Conservation (phyloP, 768 basidiomycete species). For the Suillus subalutaceus region DNA sequence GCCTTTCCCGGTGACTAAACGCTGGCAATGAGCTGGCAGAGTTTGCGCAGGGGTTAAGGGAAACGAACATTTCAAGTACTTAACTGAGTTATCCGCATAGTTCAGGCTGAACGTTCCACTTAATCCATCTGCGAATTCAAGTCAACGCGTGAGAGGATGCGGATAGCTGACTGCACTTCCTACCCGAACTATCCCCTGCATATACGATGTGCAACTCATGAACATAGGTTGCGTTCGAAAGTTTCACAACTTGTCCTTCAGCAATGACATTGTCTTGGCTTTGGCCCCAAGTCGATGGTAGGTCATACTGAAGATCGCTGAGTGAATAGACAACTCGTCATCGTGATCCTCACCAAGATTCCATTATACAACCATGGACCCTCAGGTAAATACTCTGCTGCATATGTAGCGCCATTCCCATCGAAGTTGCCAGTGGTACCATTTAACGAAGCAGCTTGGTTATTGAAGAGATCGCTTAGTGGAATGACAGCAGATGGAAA, state of each 20-base stretch:
- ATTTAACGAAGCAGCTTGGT: slow-evolving; percentile 46
- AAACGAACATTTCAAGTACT: slow-evolving; percentile 37
- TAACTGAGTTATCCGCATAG: slow-evolving; percentile 41
- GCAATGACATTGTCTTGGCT: slow-evolving; percentile 48
- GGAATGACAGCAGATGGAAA: slow-evolving; percentile 39
- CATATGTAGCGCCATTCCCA: slow-evolving; percentile 41
- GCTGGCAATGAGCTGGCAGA: background rate
- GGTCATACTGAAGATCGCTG: slow-evolving; percentile 39
- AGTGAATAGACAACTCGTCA: background rate
- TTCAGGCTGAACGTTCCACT: slow-evolving; percentile 39
- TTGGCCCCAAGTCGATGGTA: slow-evolving; percentile 45
- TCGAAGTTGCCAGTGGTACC: slow-evolving; percentile 44
- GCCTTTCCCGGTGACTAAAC: slow-evolving; percentile 46
- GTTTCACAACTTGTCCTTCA: slow-evolving; percentile 42
- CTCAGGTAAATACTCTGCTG: slow-evolving; percentile 41
- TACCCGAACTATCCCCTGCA: slow-evolving; percentile 41
- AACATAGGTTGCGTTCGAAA: slow-evolving; percentile 35
- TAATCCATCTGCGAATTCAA: slow-evolving; percentile 28
- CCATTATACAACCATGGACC: slow-evolving; percentile 44
- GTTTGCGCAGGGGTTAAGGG: background rate
- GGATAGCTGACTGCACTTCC: slow-evolving; percentile 24
- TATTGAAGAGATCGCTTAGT: slow-evolving; percentile 39
- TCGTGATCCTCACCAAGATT: slow-evolving; percentile 35
- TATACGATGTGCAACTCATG: slow-evolving; percentile 55
- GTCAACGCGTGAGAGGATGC: background rate